phyloP scores from a whole-genome alignment of 176 grass and related monocot genomes.

The Cenchrus americanus region DNA sequence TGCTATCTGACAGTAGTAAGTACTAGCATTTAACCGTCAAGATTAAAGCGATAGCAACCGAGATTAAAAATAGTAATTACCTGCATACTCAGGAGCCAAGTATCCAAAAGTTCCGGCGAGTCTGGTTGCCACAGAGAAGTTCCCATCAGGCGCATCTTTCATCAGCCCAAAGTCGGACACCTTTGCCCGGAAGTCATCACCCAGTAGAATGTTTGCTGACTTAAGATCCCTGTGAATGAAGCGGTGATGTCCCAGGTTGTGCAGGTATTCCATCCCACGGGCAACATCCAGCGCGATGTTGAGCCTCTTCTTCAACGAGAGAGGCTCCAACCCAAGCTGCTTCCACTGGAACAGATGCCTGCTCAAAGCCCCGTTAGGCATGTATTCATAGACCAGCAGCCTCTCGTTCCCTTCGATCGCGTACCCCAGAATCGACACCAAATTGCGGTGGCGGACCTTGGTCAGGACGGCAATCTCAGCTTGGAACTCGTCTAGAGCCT shows the following conservation, averaged over 20 bases:
- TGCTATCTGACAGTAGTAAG: background rate
- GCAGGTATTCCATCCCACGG: constrained; percentile 92
- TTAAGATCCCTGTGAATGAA: constrained; percentile 99
- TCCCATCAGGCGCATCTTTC: constrained; percentile 84
- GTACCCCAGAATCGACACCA: constrained; percentile 91
- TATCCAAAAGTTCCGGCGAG: constrained; percentile 98
- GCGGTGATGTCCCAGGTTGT: constrained; percentile 79
- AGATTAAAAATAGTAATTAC: constrained; percentile 43
- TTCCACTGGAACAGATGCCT: constrained; percentile 93
- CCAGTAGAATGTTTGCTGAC: constrained; percentile 86
- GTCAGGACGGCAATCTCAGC: constrained; percentile 88
- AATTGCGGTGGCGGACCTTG: constrained; percentile 92
- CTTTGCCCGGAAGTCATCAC: constrained; percentile 89
- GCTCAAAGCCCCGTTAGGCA: constrained; percentile 91
- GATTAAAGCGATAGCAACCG: background rate
- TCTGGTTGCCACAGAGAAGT: constrained; percentile 89
- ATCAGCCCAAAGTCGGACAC: constrained; percentile 91
- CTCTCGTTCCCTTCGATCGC: constrained; percentile 80
- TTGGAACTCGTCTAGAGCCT: constrained; percentile 92
- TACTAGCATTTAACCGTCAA: background rate
- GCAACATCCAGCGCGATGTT: constrained; percentile 94
- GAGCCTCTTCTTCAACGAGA: constrained; percentile 95
- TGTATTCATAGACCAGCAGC: constrained; percentile 92
- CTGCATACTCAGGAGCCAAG: constrained; percentile 98
- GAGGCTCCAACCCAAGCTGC: constrained; percentile 61